Base-by-base conservation (phyloP, 1,284 basidiomycete genomes). In the Rhodotorula sp. region DNA sequence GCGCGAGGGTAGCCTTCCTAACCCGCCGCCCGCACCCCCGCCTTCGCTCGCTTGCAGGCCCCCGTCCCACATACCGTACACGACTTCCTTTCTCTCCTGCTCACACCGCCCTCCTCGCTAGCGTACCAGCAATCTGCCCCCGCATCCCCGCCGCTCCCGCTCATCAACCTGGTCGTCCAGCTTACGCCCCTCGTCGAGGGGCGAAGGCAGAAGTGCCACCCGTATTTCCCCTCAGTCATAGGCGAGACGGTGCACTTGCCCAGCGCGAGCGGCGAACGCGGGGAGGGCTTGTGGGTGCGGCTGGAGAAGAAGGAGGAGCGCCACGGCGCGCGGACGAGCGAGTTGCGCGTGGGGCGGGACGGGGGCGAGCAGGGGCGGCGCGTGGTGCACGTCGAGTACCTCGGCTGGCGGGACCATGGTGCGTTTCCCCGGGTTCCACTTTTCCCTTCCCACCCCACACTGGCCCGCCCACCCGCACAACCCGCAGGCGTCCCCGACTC, bases 1-100 rank as follows among this genome's bases (percentile, higher is more conserved):
- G 41, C 15, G 44, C 39, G 10, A 44, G 19, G 44, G 13, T 44
- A 34, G 19, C 53, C 32, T 17, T 54, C 32, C 53, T 29, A 17
- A 21, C 53, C 21, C 21, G 32, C 17, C 19, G 13, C 27, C 25
- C 12, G 6, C 50, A 10, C 27, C 15, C 50, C 12, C 27, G 10
- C 61, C 12, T 19, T 29, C 53, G 19, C 53, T 29, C 19, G 13
- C 59, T 8, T 17, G 7, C 67, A 82, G 78, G 91, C 91, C 0
- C 91, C 92, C 1, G 82, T 91, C 37, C 87, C 85, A 3, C 80
- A 83, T 57, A 91, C 91, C 0, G 83, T 85, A 1, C 89, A 92
- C 78, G 83, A 89, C 9, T 92, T 92, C 80, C 85, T 93, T 76
- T 89, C 86, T 73, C 80, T 90, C 61, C 84, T 91, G 73, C 79